Conservation (phyloP, 306 rosid genomes). For the Vigna hirtella region DNA sequence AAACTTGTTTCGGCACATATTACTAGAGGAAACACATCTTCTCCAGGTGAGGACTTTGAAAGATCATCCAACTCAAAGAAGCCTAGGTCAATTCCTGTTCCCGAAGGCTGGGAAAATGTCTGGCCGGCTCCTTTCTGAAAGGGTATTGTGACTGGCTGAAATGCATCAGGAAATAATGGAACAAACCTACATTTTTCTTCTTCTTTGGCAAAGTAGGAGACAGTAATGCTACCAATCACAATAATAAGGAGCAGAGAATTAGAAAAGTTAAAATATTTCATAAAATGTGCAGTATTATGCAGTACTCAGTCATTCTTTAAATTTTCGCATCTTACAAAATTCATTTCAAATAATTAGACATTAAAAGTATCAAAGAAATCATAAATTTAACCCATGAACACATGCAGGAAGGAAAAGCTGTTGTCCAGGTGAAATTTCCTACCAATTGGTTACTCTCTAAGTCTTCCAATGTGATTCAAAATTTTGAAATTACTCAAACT, state of each 20-base stretch:
- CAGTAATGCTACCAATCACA: constrained; percentile 68
- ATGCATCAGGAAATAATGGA: constrained; percentile 71
- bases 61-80: constrained; percentile 89
- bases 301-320: constrained; percentile 2
- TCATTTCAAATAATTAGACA: constrained; percentile 3
- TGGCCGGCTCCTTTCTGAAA: constrained; percentile 85
- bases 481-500: too few relatives aligned
- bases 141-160: constrained; percentile 68
- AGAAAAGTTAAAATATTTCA: constrained; percentile 23
- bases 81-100: constrained; percentile 90
- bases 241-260: constrained; percentile 33
- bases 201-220: constrained; percentile 91
- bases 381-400: constrained; percentile 27
- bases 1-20: constrained; percentile 76
- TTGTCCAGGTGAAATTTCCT: too few relatives aligned
- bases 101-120: constrained; percentile 77
- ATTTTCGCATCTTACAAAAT: constrained; percentile 7
- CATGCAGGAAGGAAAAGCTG: too few relatives aligned
- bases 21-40: constrained; percentile 80
- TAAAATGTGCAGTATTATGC: not conserved
- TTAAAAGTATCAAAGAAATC: constrained; percentile 22
- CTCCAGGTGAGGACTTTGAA: constrained; percentile 79
- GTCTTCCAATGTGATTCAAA: too few relatives aligned
- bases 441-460: too few relatives aligned
- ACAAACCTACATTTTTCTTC: constrained; percentile 73